Evolutionary conservation across 1,284 basidiomycete species (phyloP).

Genomic region (Flammula alnicola): DNA sequence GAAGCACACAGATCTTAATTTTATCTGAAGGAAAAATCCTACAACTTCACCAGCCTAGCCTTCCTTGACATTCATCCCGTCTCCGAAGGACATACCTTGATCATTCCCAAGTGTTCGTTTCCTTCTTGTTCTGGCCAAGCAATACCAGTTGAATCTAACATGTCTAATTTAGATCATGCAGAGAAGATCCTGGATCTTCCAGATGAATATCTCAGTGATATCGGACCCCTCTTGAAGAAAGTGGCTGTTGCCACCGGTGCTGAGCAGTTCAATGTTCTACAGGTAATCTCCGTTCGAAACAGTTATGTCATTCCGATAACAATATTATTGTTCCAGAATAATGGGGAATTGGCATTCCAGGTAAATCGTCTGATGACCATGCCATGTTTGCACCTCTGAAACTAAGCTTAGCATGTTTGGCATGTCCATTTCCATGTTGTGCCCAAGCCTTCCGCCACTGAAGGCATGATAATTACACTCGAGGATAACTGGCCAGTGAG

Average conservation of each 20-base stretch:
- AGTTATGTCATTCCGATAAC: not conserved
- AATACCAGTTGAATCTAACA: not conserved
- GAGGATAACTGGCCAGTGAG: conserved; percentile 39
- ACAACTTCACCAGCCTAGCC: conserved; percentile 31
- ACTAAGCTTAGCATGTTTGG: conserved; percentile 40
- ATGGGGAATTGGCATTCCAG: conserved; percentile 46
- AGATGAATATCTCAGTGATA: conserved; percentile 55
- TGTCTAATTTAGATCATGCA: conserved; percentile 48
- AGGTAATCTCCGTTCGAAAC: conserved; percentile 34
- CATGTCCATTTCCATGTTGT: conserved; percentile 48
- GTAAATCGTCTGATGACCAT: conserved; percentile 18
- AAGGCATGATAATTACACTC: conserved; percentile 37
- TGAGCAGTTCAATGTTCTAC: conserved; percentile 66
- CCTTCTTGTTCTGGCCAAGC: not conserved
- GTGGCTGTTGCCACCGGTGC: conserved; percentile 59
- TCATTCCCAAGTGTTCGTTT: conserved; percentile 48
- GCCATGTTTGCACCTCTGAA: no score
- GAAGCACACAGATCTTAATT: no score
- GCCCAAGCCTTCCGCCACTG: conserved; percentile 42
- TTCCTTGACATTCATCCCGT: conserved; percentile 46
- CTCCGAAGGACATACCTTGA: conserved; percentile 46
- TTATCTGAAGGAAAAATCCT: not conserved
- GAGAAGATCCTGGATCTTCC: conserved; percentile 57
- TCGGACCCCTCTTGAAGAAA: conserved; percentile 63
- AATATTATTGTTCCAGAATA: conserved; percentile 34